Percentiles rank a stretch among this genome's conserved stretches.
Evolutionary conservation across 148 eudicot species (phyloP).

Genomic region (Silene latifolia): DNA sequence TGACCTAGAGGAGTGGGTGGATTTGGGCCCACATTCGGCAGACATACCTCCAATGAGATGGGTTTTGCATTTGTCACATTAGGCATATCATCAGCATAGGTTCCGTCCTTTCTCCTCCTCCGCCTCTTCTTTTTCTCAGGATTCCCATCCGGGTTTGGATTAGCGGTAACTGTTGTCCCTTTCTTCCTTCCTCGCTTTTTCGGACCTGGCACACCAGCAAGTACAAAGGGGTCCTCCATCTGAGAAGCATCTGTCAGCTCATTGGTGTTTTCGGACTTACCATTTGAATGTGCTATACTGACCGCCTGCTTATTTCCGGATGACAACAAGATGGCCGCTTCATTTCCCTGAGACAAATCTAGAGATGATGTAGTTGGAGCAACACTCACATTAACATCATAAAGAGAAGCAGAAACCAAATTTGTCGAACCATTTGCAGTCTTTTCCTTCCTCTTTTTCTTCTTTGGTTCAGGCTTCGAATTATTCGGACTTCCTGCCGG

Average conservation of each 20-base stretch:
- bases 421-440: constrained; percentile 11
- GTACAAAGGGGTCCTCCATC: constrained; percentile 2
- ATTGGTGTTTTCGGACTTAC: constrained; percentile 25
- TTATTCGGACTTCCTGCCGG: constrained; percentile 19
- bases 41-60: constrained; percentile 36
- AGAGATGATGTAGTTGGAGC: constrained; percentile 23
- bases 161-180: constrained; percentile 9
- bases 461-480: constrained; percentile 19
- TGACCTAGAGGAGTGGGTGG: background rate
- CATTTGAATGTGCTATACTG: constrained; percentile 42
- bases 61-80: constrained; percentile 27
- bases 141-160: constrained; percentile 2
- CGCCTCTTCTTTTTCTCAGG: constrained; percentile 27
- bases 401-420: constrained; percentile 16
- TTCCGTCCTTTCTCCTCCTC: constrained; percentile 22
- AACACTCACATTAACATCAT: constrained; percentile 25
- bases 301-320: constrained; percentile 17
- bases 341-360: constrained; percentile 10
- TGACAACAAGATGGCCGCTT: constrained; percentile 1
- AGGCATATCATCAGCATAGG: constrained; percentile 20
- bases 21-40: constrained; percentile 29
- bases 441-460: constrained; percentile 33
- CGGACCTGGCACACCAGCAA: constrained; percentile 21
- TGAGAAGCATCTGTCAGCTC: constrained; percentile 16
- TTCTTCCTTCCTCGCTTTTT: constrained; percentile 35